phyloP scores from a whole-genome alignment of 768 basidiomycete species.

The Vararia minispora region DNA sequence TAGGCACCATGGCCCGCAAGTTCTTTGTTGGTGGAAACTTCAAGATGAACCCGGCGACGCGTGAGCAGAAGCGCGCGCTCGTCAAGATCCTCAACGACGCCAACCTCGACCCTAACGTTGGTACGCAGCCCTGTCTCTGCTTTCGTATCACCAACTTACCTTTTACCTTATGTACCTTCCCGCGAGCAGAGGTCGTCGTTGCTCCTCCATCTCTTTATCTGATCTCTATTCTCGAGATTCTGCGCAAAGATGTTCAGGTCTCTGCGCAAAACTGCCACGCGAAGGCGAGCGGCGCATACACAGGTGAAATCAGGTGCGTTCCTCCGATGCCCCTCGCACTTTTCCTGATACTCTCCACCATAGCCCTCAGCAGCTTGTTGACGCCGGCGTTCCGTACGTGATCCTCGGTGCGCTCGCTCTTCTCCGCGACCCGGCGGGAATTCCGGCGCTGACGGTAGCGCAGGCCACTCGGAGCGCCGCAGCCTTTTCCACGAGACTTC shows the following conservation, averaged over 20 bases:
- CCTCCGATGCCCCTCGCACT: neutral
- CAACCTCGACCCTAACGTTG: constrained; percentile 62
- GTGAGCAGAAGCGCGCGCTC: constrained; percentile 52
- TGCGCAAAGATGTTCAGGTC: constrained; percentile 64
- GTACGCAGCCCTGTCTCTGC: constrained; percentile 26
- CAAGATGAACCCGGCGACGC: constrained; percentile 86
- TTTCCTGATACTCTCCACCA: neutral
- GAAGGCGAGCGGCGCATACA: constrained; percentile 82
- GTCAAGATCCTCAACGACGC: constrained; percentile 68
- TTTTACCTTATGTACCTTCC: constrained; percentile 6
- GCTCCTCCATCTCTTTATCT: constrained; percentile 88
- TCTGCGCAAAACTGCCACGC: constrained; percentile 89
- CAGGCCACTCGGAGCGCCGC: constrained; percentile 94
- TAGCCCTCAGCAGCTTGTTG: constrained; percentile 75
- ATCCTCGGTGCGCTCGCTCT: constrained; percentile 56
- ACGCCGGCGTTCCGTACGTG: constrained; percentile 83
- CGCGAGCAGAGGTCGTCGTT: constrained; percentile 74
- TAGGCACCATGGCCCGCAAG: constrained; percentile 59
- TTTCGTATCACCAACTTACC: constrained; percentile 6
- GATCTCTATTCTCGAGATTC: constrained; percentile 48
- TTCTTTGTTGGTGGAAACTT: constrained; percentile 98
- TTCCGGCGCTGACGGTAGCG: constrained; percentile 5
- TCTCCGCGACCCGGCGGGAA: constrained; percentile 1
- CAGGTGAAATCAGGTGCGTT: constrained; percentile 86
- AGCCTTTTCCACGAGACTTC: constrained; percentile 86